Base-by-base conservation (phyloP, 2,329 filamentous ascomycete species). In the Graphilbum fragrans region DNA sequence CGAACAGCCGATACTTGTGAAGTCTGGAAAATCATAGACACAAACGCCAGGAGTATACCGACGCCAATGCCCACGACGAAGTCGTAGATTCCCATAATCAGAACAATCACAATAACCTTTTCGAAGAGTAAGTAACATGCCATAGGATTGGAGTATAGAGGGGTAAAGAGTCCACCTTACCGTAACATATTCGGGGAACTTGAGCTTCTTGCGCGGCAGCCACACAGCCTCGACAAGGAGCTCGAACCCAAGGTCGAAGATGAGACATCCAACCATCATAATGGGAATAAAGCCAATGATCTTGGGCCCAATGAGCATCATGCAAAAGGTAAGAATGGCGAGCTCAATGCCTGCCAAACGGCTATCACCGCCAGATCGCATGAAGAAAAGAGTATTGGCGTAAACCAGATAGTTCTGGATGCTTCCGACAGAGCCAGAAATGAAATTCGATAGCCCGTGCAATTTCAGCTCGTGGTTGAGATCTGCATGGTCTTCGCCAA, bases 391-490 rank as follows among this genome's bases (percentile, higher is more conserved):
- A 48, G 87, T 95, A 57, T 98, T 98, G 44, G 90, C 90, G 54
- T 96, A 98, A 1, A 98, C 92, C 2, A 98, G 73, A 55, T 98
- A 98, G 58, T 98, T 98, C 61, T 93, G 73, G 45, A 98, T 93
- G 55, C 88, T 95, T 12, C 92, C 92, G 12, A 77, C 68, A 47
- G 81, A 75, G 3, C 92, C 92, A 9, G 90, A 96, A 11, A 96
- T 52, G 17, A 88, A 82, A 60, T 98, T 98, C 1, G 90, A 95
- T 50, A 92, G 76, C 2, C 92, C 92, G 54, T 98, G 92, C 35
- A 94, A 79, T 54, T 88, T 86, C 19, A 98, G 69, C 58, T 98
- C 92, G 47, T 84, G 78, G 55, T 98, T 86, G 38, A 98, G 76
- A 55, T 93, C 80, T 23, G 94, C 74, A 55, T 96, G 84, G 56